Percentiles rank a stretch among this genome's conserved stretches.
Evolutionary conservation across 1,284 basidiomycete species (phyloP).

Genomic region (Cryptococcus wingfieldii): DNA sequence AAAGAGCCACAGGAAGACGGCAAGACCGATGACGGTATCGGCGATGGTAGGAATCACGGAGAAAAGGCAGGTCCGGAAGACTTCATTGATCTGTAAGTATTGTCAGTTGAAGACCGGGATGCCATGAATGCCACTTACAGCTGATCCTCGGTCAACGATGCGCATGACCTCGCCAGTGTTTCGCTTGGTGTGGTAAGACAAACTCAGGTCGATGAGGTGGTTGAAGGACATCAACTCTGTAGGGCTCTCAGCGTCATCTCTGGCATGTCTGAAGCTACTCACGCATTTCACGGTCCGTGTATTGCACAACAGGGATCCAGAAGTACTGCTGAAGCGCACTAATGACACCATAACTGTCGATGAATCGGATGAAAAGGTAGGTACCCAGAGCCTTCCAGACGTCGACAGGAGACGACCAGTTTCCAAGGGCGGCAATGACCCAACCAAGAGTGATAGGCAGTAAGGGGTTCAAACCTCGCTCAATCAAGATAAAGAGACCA

Average conservation of each 20-base stretch:
- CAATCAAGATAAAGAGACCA: slow-evolving; percentile 25
- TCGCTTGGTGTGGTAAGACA: slow-evolving; percentile 88
- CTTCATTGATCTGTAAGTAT: slow-evolving; percentile 66
- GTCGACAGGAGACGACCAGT: slow-evolving; percentile 10
- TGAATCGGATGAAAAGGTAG: slow-evolving; percentile 29
- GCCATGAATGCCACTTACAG: slow-evolving; percentile 36
- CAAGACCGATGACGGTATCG: slow-evolving; percentile 92
- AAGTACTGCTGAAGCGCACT: slow-evolving; percentile 87
- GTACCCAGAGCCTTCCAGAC: slow-evolving; percentile 32
- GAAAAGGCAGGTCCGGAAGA: slow-evolving; percentile 87
- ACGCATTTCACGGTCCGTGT: slow-evolving; percentile 83
- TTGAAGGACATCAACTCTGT: slow-evolving; percentile 76
- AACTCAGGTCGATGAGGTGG: slow-evolving; percentile 81
- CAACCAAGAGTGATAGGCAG: slow-evolving; percentile 32
- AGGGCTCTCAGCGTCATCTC: too few relatives aligned
- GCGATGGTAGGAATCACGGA: slow-evolving; percentile 89
- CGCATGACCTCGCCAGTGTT: slow-evolving; percentile 94
- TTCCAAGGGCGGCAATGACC: slow-evolving; percentile 30
- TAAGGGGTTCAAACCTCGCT: slow-evolving; percentile 30
- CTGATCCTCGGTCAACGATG: slow-evolving; percentile 97
- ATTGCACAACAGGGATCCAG: slow-evolving; percentile 95
- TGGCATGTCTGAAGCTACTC: too few relatives aligned
- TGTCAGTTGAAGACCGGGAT: too few relatives aligned
- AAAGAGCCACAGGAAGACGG: slow-evolving; percentile 76
- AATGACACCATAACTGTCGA: slow-evolving; percentile 55